Conservation (phyloP, 352 stramenopile genomes). For the Lagenidium sp. region DNA sequence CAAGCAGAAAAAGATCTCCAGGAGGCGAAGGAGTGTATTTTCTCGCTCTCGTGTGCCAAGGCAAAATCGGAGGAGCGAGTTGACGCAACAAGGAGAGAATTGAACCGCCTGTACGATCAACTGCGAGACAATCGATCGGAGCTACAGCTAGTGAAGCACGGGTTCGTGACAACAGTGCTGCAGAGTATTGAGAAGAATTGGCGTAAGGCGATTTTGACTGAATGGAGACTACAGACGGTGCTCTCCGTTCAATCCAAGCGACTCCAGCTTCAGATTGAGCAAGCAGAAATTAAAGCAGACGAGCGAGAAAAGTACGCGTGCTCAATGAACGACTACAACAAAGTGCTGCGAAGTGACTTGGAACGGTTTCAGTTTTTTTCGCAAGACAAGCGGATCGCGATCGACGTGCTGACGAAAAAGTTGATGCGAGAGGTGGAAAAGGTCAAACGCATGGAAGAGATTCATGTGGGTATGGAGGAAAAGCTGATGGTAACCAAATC, state of each 20-base stretch:
- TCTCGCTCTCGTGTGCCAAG: slow-evolving; percentile 54
- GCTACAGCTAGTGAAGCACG: slow-evolving; percentile 64
- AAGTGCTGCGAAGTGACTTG: slow-evolving; percentile 56
- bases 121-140: slow-evolving; percentile 37
- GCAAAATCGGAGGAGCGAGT: slow-evolving; percentile 53
- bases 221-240: slow-evolving; percentile 37
- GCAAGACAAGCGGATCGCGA: slow-evolving; percentile 63
- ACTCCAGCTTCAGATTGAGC: slow-evolving; percentile 39
- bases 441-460: slow-evolving; percentile 47
- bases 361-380: slow-evolving; percentile 76
- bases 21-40: slow-evolving; percentile 68
- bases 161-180: slow-evolving; percentile 39
- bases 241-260: slow-evolving; percentile 29
- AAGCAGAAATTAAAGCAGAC: slow-evolving; percentile 38
- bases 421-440: slow-evolving; percentile 60
- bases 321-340: slow-evolving; percentile 62
- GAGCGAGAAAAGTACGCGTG: slow-evolving; percentile 58
- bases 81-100: slow-evolving; percentile 18
- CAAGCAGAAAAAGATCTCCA: slow-evolving; percentile 21
- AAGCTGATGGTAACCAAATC: slow-evolving; percentile 28
- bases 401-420: slow-evolving; percentile 74
- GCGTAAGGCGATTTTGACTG: slow-evolving; percentile 27
- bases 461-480: slow-evolving; percentile 40
- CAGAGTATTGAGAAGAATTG: slow-evolving; percentile 34
- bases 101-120: slow-evolving; percentile 24